Evolutionary conservation across 352 stramenopile genomes (phyloP), one percentile per base, ranked within the genome.

Genomic region (Phytophthora podocarpi): DNA sequence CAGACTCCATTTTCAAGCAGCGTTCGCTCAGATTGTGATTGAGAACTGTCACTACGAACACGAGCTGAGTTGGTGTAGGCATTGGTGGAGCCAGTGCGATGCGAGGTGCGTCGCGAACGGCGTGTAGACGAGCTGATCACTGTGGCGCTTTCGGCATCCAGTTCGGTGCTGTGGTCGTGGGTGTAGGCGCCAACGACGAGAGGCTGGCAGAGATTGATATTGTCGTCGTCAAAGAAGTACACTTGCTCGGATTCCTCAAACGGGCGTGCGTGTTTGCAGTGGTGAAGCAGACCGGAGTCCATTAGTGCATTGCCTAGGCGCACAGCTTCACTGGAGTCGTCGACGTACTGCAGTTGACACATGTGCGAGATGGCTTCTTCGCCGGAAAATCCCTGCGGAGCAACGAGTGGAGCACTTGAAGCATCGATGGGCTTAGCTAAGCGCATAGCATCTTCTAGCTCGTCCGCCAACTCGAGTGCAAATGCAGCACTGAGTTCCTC

Each of bases 271-370:
- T 89, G 79, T 43, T 85, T 85, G 18, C 65, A 46, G 58, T 89
- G 79, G 43, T 87, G 79, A 28, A 87, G 58, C 27, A 84, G 47
- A 10, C 76, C 76, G 5, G 76, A 75, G 53, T 89, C 76, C 79
- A 89, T 87, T 27, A 89, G 65, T 11, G 75, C 75, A 40, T 89
- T 87, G 23, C 80, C 80, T n/a, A 89, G 34, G n/a, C 75, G 77
- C 3, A 84, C 47, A 28, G 70, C 77, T 66, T 89, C 77, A 31
- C 69, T 77, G 5, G 49, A 46, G 1, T 45, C 61, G 23, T 73
- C 53, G 11, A 85, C 80, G 47, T 80, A 87, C 56, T 80, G 52
- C 26, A 72, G 54, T 4, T 72, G 45, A 26, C 67, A 49, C 73
- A 87, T 82, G 21, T 76, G 63, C 0, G 60, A 65, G 8, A 76